phyloP scores from a whole-genome alignment of 2,329 filamentous ascomycete genomes.

The Aurifilum marmelostoma region DNA sequence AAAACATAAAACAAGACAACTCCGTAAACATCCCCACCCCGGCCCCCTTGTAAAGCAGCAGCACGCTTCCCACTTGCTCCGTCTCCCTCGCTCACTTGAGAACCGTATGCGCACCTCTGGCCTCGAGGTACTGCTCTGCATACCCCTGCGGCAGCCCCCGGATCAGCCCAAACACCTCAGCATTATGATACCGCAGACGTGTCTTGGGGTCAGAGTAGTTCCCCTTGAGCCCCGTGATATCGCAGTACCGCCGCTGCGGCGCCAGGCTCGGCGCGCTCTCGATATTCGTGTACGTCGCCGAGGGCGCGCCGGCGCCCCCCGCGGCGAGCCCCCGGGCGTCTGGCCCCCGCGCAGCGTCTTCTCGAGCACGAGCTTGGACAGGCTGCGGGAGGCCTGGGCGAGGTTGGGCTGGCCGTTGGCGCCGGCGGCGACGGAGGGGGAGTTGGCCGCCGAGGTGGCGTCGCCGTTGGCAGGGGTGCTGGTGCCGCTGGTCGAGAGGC shows the following conservation, averaged over 20 bases:
- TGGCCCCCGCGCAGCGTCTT: conserved; percentile 64
- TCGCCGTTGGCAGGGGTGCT: conserved; percentile 54
- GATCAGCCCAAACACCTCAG: conserved; percentile 86
- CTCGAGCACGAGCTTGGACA: conserved; percentile 87
- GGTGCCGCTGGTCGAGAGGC: conserved; percentile 60
- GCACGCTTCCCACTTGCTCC: neutral
- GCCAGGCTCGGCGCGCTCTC: conserved; percentile 85
- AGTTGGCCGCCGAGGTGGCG: conserved; percentile 35
- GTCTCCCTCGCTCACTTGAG: conserved; percentile 67
- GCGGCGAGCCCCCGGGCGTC: conserved; percentile 36
- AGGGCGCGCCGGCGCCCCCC: conserved; percentile 55
- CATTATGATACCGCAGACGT: conserved; percentile 87
- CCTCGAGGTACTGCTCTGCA: conserved; percentile 86
- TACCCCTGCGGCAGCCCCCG: conserved; percentile 78
- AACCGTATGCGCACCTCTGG: conserved; percentile 88
- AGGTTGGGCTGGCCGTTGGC: conserved; percentile 65
- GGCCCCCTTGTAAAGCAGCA: neutral
- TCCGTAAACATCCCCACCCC: neutral
- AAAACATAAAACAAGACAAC: neutral
- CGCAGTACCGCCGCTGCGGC: conserved; percentile 88
- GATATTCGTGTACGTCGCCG: conserved; percentile 89
- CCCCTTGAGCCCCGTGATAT: conserved; percentile 90
- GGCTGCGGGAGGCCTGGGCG: conserved; percentile 83
- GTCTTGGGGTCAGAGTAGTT: conserved; percentile 96
- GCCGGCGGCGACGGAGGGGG: conserved; percentile 31